Base-by-base conservation (phyloP, 75 land plant species). In the Pseudotsuga menziesii region DNA sequence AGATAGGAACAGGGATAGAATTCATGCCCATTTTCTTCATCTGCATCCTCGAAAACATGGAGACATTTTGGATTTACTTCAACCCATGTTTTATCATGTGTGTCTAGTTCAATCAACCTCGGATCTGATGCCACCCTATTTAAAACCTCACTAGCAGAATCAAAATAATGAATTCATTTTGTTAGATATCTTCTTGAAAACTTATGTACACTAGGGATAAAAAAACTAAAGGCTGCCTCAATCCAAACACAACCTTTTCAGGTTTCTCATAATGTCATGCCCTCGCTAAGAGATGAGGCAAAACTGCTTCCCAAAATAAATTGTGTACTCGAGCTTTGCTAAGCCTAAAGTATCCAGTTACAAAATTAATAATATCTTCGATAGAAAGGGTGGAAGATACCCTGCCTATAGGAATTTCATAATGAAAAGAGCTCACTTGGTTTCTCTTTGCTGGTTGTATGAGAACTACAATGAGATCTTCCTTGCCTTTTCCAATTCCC, bases 111-210 rank as follows among this genome's bases (percentile, higher is more conserved):
- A 75, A 92, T 83, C 44, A 88, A 81, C 52, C 35, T 71, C 7
- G 93, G 87, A 17, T 92, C 86, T 27, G 82, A 82, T 44, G 93
- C 85, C 7, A 92, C 85, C 55, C 83, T 89, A 20, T 64, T 85
- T 58, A 92, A 61, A 25, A 92, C 81, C 74, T 90, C 93, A 74
- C 78, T 86, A 13, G 90, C 78, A 23, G 90, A 90, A 76, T 92
- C 93, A 78, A 88, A 92, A 69, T 86, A 90, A 64, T 92, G 88
- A 16, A 70, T 73, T 32, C 94, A 93, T 70, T 85, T 90, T 16
- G 78, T 83, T n/a, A 86, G 87, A 26, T 81, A 82, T 62, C 85
- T 82, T 70, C 91, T 85, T 20, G 89, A 85, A 79, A 88, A 88
- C 66, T 88, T 83, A 74, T 85, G 84, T 7, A 90, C 32, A 7